phyloP scores from a whole-genome alignment of 2,329 filamentous ascomycete species.

The Cercospora citrullina region DNA sequence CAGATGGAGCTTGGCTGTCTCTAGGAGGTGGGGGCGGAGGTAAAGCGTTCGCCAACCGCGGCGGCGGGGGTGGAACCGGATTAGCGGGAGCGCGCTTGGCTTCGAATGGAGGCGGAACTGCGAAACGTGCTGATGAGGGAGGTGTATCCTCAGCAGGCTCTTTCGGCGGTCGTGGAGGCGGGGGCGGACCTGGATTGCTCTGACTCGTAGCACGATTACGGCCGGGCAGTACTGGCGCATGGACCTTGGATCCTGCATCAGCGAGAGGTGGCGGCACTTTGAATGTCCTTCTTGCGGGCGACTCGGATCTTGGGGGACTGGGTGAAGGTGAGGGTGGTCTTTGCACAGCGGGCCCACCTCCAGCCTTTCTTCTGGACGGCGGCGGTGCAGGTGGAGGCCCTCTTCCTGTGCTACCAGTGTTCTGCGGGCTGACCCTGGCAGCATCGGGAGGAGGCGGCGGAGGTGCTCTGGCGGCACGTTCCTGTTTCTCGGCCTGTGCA shows the following conservation, averaged over 20 bases:
- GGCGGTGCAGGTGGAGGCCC: conserved; percentile 62
- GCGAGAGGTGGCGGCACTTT: conserved; percentile 82
- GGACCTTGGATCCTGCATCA: conserved; percentile 71
- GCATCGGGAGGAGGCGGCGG: conserved; percentile 60
- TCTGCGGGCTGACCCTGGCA: conserved; percentile 59
- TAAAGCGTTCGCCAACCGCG: conserved; percentile 47
- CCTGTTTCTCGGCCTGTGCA: conserved; percentile 47
- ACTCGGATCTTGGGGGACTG: conserved; percentile 65
- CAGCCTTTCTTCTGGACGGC: conserved; percentile 42
- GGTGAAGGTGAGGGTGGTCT: conserved; percentile 55
- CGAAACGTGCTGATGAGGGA: conserved; percentile 54
- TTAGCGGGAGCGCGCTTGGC: conserved; percentile 60
- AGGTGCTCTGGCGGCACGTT: conserved; percentile 56
- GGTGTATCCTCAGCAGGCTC: conserved; percentile 56
- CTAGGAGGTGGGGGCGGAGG: conserved; percentile 56
- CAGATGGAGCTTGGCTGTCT: conserved; percentile 39
- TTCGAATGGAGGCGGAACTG: conserved; percentile 76
- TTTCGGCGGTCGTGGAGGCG: conserved; percentile 54
- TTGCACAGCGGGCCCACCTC: conserved; percentile 44
- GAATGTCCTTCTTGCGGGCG: conserved; percentile 71
- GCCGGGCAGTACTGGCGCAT: conserved; percentile 47
- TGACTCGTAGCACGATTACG: conserved; percentile 54
- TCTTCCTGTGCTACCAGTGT: conserved; percentile 61
- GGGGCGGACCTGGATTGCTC: conserved; percentile 39
- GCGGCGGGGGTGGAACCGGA: conserved; percentile 62